Percentiles rank a stretch among this genome's conserved stretches.
Evolutionary conservation across 176 grass and related monocot genomes (phyloP).

Genomic region (Eragrostis curvula): DNA sequence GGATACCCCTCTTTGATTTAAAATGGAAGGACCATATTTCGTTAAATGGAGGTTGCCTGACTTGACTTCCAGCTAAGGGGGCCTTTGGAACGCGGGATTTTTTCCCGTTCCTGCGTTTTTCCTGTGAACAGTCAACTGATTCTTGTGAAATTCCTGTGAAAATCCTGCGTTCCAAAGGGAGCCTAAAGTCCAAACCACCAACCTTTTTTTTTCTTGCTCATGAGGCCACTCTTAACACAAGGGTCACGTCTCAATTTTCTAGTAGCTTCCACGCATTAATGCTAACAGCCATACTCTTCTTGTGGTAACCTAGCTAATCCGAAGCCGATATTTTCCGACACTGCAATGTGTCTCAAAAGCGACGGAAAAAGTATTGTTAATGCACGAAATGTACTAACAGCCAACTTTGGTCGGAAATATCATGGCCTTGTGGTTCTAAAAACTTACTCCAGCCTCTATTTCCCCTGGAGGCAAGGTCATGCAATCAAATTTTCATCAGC

Average conservation of each 20-base stretch:
- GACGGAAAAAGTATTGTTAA: neutral
- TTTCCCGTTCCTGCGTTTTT: too few relatives aligned
- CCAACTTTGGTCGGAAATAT: conserved; percentile 7
- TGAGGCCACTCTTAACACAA: neutral
- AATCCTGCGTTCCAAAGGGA: too few relatives aligned
- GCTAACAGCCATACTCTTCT: neutral
- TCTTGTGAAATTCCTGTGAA: too few relatives aligned
- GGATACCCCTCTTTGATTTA: too few relatives aligned
- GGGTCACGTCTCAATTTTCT: neutral
- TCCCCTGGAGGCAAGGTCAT: neutral
- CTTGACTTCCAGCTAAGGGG: neutral
- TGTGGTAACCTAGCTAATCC: neutral
- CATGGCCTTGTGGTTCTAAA: conserved; percentile 1
- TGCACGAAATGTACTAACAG: neutral
- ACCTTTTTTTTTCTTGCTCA: neutral
- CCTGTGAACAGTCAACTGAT: too few relatives aligned
- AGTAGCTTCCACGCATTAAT: conserved; percentile 14
- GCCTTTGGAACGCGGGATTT: too few relatives aligned
- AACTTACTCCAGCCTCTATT: neutral
- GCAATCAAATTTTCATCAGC: neutral
- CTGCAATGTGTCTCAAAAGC: neutral
- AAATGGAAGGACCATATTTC: too few relatives aligned
- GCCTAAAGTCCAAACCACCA: neutral
- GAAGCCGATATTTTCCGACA: conserved; percentile 27
- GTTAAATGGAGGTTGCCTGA: conserved; percentile 7